Evolutionary conservation across 441 rosid genomes (phyloP), one percentile per base, ranked within the genome.

Genomic region (Bruguiera hainesii): DNA sequence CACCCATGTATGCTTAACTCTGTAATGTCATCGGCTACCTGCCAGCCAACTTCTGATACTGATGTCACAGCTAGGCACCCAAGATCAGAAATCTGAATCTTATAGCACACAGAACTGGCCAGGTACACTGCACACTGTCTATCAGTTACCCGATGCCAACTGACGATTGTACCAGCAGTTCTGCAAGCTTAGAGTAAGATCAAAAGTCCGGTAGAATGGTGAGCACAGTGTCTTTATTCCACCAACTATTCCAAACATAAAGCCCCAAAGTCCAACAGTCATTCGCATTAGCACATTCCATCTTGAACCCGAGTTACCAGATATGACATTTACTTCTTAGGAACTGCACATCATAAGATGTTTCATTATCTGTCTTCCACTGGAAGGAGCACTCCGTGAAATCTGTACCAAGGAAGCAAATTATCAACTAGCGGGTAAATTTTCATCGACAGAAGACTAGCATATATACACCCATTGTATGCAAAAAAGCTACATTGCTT

Each of bases 301-400:
- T 72, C 82, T 75, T 79, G 82, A 65, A 62, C 72, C 79, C 73
- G 65, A 13, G 76, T 76, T 74, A 79, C 79, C 85, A 71, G 60
- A 69, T 46, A 65, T 75, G 75, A 81, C 79, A 73, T 71, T 78
- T 59, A 64, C 80, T 75, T 64, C 84, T 74, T 72, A 67, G 66
- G 64, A 70, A 73, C 67, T 72, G 52, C 71, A 55, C 79, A 71
- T 51, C 84, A 80, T 52, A 63, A 61, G 74, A 71, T 75, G 76
- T 64, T 66, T 64, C 78, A 64, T 42, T 52, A 37, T 60, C 60
- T 61, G 70, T 67, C 76, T 71, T 75, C 76, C 60, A 64, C 80
- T 37, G 39, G 70, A 58, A 71, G 80, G 67, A 71, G 78, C 65
- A 72, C 79, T 76, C 77, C 16, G 74, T 59, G 59, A 80, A 72